Percentiles rank a stretch among this genome's conserved stretches.
Evolutionary conservation across 768 basidiomycete genomes (phyloP).

Genomic region (Cubamyces sp.): DNA sequence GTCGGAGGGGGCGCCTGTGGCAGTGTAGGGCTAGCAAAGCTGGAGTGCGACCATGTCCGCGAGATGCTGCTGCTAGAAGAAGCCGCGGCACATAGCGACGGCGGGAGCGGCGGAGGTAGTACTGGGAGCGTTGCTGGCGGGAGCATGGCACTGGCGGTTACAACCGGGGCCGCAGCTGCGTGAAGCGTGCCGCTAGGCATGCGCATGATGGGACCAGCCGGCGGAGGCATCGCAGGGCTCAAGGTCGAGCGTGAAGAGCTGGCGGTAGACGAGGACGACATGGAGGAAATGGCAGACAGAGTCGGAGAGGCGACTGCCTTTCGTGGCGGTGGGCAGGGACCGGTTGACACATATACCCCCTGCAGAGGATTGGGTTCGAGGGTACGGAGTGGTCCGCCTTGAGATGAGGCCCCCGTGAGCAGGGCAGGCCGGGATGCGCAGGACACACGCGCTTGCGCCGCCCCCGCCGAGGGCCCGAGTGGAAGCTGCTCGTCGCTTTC

Average conservation of each 20-base stretch:
- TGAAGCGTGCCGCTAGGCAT: slow-evolving; percentile 3
- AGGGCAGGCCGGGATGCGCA: background rate
- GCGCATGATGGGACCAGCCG: background rate
- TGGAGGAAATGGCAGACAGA: background rate
- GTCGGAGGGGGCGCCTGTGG: background rate
- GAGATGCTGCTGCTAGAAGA: background rate
- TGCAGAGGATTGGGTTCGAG: slow-evolving; percentile 6
- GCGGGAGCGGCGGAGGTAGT: background rate
- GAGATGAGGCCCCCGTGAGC: background rate
- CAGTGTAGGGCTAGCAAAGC: background rate
- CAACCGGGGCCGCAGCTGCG: too few relatives aligned
- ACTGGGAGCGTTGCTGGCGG: background rate
- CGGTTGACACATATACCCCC: slow-evolving; percentile 4
- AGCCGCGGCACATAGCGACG: background rate
- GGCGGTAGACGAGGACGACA: background rate
- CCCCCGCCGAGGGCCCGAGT: background rate
- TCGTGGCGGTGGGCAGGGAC: background rate
- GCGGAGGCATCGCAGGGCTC: background rate
- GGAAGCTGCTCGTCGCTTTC: background rate
- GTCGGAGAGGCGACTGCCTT: slow-evolving; percentile 2
- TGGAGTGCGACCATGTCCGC: background rate
- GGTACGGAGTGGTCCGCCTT: background rate
- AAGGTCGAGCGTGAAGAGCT: background rate
- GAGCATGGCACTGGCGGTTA: background rate
- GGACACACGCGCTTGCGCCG: background rate